Conservation (phyloP, 148 eudicot species). For the Beta vulgaris region DNA sequence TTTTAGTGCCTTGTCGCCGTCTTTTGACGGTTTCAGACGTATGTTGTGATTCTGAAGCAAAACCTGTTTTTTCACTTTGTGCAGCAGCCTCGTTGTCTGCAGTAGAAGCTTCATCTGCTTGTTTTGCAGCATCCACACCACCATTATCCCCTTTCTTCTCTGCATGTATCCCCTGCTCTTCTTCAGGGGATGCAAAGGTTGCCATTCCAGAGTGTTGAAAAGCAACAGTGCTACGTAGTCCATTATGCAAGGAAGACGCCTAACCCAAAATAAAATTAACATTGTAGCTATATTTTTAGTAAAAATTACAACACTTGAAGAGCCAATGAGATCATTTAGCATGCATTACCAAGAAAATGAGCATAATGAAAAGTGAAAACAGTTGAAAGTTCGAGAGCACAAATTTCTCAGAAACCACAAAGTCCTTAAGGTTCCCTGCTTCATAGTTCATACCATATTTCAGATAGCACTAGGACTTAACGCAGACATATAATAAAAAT, state of each 20-base stretch:
- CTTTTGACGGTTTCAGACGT: slow-evolving; percentile 31
- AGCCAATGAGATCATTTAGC: background rate
- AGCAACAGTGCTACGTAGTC: slow-evolving; percentile 24
- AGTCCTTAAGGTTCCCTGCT: no score
- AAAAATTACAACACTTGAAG: background rate
- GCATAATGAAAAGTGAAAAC: no score
- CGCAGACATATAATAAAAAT: background rate
- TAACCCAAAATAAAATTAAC: slow-evolving; percentile 26
- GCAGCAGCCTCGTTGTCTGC: slow-evolving; percentile 27
- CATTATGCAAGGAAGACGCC: slow-evolving; percentile 39
- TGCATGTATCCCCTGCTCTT: slow-evolving; percentile 31
- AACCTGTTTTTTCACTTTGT: slow-evolving; percentile 47
- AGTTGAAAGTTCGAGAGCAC: no score
- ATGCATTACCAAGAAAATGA: background rate
- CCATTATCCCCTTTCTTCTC: slow-evolving; percentile 35
- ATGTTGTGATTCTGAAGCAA: slow-evolving; percentile 18
- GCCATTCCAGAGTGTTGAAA: slow-evolving; percentile 57
- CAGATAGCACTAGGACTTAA: background rate
- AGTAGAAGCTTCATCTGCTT: slow-evolving; percentile 32
- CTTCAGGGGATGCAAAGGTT: slow-evolving; percentile 65
- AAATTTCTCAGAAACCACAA: no score
- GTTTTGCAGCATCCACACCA: slow-evolving; percentile 23
- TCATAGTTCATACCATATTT: background rate
- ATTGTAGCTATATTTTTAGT: background rate
- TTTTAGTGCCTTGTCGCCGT: slow-evolving; percentile 39